Evolutionary conservation across 768 basidiomycete species (phyloP), one percentile per base, ranked within the genome.

Genomic region (Phlegmacium glaucopus): DNA sequence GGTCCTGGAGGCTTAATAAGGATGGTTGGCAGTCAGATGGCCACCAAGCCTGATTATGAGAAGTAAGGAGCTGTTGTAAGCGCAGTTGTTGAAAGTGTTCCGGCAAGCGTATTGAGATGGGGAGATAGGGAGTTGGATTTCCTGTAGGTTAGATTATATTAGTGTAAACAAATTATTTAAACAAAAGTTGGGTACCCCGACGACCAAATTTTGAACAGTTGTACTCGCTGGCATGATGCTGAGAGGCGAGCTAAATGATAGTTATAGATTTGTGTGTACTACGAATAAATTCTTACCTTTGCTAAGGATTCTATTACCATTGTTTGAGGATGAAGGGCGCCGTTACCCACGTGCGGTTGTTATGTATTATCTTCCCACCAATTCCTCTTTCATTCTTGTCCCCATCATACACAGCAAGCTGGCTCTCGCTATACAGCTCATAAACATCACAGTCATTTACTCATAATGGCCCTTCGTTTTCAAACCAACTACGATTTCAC

Each of bases 221-320:
- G 61, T 90, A 89, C 38, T 84, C 79, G 67, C 83, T 85, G 47
- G 59, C 44, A 54, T 90, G 88, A 64, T 89, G 84, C 55, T 90
- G 87, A 6, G 85, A 88, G 2, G 86, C 85, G 13, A 90, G 68
- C 3, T 59, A 65, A 1, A 74, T 71, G 40, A 86, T 47, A 39
- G 17, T 26, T 17, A 38, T 54, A 15, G 18, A 51, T 44, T n/a
- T n/a, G n/a, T n/a, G n/a, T n/a, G n/a, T n/a, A n/a, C n/a, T n/a
- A n/a, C n/a, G n/a, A n/a, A n/a, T n/a, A 22, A 22, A 22, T 5
- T 2, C 22, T 22, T 2, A 22, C 22, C 22, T 5, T 22, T 22
- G 22, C 22, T 5, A 22, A 22, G 22, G 22, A 22, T 22, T 22
- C 22, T 5, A 22, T n/a, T n/a, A n/a, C n/a, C n/a, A n/a, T n/a